These are phyloP conservation scores for Wallacemonas collosoma DNA, from an alignment of 208 protist species.

Conservation along the genomic window DNA sequence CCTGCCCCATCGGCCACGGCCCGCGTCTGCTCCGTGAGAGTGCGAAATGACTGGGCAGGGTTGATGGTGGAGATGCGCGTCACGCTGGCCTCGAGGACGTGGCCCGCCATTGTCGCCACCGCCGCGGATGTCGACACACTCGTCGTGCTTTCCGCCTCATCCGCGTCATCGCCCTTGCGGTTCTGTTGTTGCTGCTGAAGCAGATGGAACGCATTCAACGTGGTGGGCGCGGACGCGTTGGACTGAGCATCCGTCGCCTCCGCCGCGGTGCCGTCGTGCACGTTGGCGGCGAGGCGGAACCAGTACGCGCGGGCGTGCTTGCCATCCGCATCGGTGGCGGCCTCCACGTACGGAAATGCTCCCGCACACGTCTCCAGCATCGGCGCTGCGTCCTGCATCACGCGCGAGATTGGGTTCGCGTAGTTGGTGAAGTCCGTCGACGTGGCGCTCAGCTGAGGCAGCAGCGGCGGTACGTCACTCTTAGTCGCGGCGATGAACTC, in stretches of 20 bases:
- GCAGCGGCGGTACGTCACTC: slow-evolving; percentile 28
- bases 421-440: slow-evolving; percentile 46
- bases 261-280: not conserved
- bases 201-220: slow-evolving; percentile 13
- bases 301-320: slow-evolving; percentile 18
- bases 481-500: not conserved
- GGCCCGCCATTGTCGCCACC: not conserved
- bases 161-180: not conserved
- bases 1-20: not conserved
- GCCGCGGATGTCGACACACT: slow-evolving; percentile 17
- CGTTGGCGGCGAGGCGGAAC: slow-evolving; percentile 25
- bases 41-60: slow-evolving; percentile 51
- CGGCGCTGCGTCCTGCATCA: slow-evolving; percentile 19
- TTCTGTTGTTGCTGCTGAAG: not conserved
- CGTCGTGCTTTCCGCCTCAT: not conserved
- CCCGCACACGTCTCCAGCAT: slow-evolving; percentile 35
- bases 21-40: slow-evolving; percentile 17
- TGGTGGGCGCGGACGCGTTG: slow-evolving; percentile 20
- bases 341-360: slow-evolving; percentile 52
- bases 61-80: slow-evolving; percentile 44
- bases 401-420: slow-evolving; percentile 31
- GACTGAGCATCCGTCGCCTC: not conserved
- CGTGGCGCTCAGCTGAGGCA: slow-evolving; percentile 28
- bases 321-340: slow-evolving; percentile 4
- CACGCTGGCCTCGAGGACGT: slow-evolving; percentile 5